Base-by-base conservation (phyloP, 371 early-diverging fungal species). In the Nematocida ausubeli region DNA sequence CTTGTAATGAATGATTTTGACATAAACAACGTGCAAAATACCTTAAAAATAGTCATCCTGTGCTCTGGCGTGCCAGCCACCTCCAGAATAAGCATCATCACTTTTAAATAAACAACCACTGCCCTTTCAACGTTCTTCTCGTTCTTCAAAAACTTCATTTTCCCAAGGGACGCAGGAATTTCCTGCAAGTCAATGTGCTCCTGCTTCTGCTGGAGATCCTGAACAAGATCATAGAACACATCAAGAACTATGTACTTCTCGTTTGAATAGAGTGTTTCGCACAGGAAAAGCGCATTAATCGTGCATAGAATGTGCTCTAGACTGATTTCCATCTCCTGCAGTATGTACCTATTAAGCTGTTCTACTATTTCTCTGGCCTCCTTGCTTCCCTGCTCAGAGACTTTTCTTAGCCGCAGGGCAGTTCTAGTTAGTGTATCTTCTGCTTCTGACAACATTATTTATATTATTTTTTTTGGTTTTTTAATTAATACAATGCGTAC, bases 11-110 rank as follows among this genome's bases (percentile, higher is more conserved):
- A 75, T 26, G 64, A 50, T 32, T 75, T 75, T 3, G 78, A 50
- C 78, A 75, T 75, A 42, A 54, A 75, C 6, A 75, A 66, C 1
- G 78, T 75, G 58, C 78, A 75, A 30, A 75, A 75, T n/a, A 75
- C 66, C 34, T 75, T 75, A 47, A 75, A 75, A 35, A 75, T 50
- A 42, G 16, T 66, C 9, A 40, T 66, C 24, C 63, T 35, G 47
- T 66, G 78, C 51, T 75, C 78, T 4, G n/a, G 22, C 5, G 78
- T 75, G 12, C 51, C 39, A 7, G 40, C 68, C 7, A 64, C 42
- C 37, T 56, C 12, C 12, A 66, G 56, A 1, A 75, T 6, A 9
- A 64, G 78, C 52, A 67, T 24, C 12, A 64, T 64, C 37, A 75
- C 78, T 24, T 75, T 60, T 40, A 75, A 39, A 66, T 75, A 75